These are phyloP conservation scores for Drechslerella coelobrocha DNA, from an alignment of 2,329 filamentous ascomycete species.

Conservation along the genomic window DNA sequence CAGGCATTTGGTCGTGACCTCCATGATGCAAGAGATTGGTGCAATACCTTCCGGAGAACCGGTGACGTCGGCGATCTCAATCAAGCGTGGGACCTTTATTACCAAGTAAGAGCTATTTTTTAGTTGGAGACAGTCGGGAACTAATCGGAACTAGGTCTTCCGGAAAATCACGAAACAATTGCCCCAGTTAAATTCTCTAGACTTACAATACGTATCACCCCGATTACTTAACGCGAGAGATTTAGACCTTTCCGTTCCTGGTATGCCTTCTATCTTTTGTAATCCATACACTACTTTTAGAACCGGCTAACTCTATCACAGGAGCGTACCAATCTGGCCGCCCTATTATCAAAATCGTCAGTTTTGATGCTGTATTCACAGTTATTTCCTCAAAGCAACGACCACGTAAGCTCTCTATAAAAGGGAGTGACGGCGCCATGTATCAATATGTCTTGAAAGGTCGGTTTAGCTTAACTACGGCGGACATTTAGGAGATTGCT, in stretches of 20 bases:
- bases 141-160: slow-evolving; percentile 68
- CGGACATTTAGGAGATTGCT: background rate
- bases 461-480: background rate
- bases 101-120: slow-evolving; percentile 64
- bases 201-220: slow-evolving; percentile 95
- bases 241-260: slow-evolving; percentile 92
- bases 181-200: slow-evolving; percentile 87
- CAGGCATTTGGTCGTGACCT: slow-evolving; percentile 97
- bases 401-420: slow-evolving; percentile 84
- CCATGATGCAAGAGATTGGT: slow-evolving; percentile 94
- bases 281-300: too few relatives aligned
- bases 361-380: slow-evolving; percentile 85
- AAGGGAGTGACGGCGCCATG: slow-evolving; percentile 83
- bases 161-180: slow-evolving; percentile 91
- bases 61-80: slow-evolving; percentile 92
- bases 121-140: background rate
- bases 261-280: slow-evolving; percentile 66
- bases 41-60: slow-evolving; percentile 86
- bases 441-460: slow-evolving; percentile 95
- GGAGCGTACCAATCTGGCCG: slow-evolving; percentile 62
- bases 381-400: slow-evolving; percentile 98
- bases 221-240: slow-evolving; percentile 84
- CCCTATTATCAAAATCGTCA: slow-evolving; percentile 81
- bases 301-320: slow-evolving; percentile 18
- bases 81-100: slow-evolving; percentile 98